Evolutionary conservation across 768 basidiomycete species (phyloP), one percentile per base, ranked within the genome.

Genomic region (Amanita pseudoporphyria): DNA sequence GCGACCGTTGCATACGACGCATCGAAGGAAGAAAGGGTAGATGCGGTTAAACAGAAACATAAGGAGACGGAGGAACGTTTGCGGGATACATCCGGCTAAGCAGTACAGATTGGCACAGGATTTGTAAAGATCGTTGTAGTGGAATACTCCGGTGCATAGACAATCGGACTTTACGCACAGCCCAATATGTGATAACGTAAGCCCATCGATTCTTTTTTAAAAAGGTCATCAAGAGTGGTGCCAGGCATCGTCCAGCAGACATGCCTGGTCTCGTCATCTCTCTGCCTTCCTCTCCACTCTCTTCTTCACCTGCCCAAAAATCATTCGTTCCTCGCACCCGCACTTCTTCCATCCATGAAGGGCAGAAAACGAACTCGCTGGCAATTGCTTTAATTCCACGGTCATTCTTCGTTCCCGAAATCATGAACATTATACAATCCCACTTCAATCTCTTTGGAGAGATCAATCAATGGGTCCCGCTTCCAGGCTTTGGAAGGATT

Each of bases 391-490:
- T 78, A 2, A 66, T 98, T 0, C 89, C 92, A 3, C 75, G 71
- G 30, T 67, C 75, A 1, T 89, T 93, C 64, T 95, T 97, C 68
- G 73, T 82, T 31, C 81, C 84, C 5, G 57, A 73, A 0, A 74
- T 87, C 52, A 72, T 92, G 19, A 65, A 74, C 9, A 76, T 85
- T 14, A 70, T 97, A 19, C 74, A 69, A 36, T 66, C 72, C 18
- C 84, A 94, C 60, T 97, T 98, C 61, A 70, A 69, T 3, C 60
- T 72, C 2, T 93, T 84, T 56, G 95, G 96, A 14, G 68, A 74
- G 21, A 80, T 99, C n/a, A 82, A 87, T 58, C 77, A 84, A 57
- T 99, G 94, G 93, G 89, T 87, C 1, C 91, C 92, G 3, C 66
- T 98, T 5, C 78, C 76, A 16, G 82, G 80, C 5, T 91, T 97